Base-by-base conservation (phyloP, 2,329 filamentous ascomycete species). In the Emmonsiellopsis sp. region DNA sequence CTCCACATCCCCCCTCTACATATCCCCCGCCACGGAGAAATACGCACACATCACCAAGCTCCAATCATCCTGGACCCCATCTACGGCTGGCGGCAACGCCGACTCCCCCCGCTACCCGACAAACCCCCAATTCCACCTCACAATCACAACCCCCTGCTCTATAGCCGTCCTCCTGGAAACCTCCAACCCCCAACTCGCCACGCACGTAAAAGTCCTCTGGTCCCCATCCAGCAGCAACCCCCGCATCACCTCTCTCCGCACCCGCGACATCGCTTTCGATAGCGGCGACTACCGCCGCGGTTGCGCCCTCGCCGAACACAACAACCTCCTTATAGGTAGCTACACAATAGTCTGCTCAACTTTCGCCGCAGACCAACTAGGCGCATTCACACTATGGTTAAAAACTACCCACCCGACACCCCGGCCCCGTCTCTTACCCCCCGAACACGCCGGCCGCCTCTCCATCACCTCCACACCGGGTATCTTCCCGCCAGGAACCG, bases 331-430 rank as follows among this genome's bases (percentile, higher is more conserved):
- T 40, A 73, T 81, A 0, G 92, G 92, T 0, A 77, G 77, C 0
- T 98, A 97, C 68, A 96, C 88, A 0, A 78, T 95, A 53, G 86
- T 96, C 6, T 92, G 87, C 65, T 95, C 89, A 2, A 95, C 92
- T 0, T 97, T 94, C 66, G 89, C 95, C 57, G 79, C 85, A 0
- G 86, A 85, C 7, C 88, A 94, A 63, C 74, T 82, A 1, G 87
- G 86, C 3, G 77, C 78, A 48, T 97, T 94, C 63, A 81, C 78
- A 0, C 75, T 98, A 7, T 81, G 83, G 53, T 77, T 96, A n/a
- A 83, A 84, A 46, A 84, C 86, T 36, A 81, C 78, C 21, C 62
- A 66, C 6, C 64, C 64, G 0, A 6, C 33, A 31, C 78, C 84
- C 39, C 62, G 68, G 1, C 65, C 94, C 5, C 73, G 72, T 6